Base-by-base conservation (phyloP, 2,329 filamentous ascomycete species). In the Epichloe amarillans region DNA sequence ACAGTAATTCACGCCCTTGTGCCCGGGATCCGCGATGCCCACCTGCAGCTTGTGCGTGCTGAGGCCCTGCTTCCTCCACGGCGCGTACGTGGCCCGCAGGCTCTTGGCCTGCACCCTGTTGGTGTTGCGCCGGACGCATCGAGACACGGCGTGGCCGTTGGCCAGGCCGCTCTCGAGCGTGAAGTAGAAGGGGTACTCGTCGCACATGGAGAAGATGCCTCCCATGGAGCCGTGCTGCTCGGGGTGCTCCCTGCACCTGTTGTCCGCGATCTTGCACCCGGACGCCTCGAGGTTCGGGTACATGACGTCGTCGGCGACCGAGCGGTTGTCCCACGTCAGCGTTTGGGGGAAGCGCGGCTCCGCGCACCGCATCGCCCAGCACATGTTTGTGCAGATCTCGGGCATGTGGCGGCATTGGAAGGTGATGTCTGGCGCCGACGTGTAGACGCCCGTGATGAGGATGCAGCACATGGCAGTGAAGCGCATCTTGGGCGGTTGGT, bases 311-410 rank as follows among this genome's bases (percentile, higher is more conserved):
- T 8, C 6, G 4, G 1, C 12, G 3, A 33, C 4, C 4, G n/a
- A 11, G 14, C 45, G 35, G 36, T 41, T 44, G 46, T 54, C 53
- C 54, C 54, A 56, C 42, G 47, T 54, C 36, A 57, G 43, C 4
- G 35, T 45, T 12, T 53, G 50, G 56, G 56, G 19, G 40, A 58
- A 58, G 5, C 35, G 44, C 1, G 57, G 55, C 3, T 46, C 49
- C 21, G 54, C 57, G 50, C 57, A 59, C 40, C 56, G 57, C 39
- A 54, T 47, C 45, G 57, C 57, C 55, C 55, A 59, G 54, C 57
- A 58, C 54, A 59, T 59, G 56, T 58, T 59, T 21, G 51, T 54
- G 51, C 56, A 59, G 37, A 58, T 47, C 12, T 59, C 55, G 17
- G 56, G 52, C 47, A 54, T 54, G 40, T 50, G 50, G 49, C 54